Percentiles rank a stretch among this genome's conserved stretches.
phyloP scores from a whole-genome alignment of 768 basidiomycete species.

The Lentinula lateritia region DNA sequence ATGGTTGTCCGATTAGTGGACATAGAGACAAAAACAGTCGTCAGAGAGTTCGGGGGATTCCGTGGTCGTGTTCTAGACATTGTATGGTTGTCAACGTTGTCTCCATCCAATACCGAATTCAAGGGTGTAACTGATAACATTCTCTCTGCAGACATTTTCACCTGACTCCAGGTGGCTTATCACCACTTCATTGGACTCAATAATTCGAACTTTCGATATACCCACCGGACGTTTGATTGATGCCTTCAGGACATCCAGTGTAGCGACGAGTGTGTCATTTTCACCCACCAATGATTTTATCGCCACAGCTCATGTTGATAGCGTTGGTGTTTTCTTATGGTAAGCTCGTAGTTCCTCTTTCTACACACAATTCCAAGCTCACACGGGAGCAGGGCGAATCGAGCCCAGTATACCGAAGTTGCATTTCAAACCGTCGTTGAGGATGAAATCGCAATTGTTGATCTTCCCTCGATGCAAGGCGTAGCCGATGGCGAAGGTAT shows the following conservation, averaged over 20 bases:
- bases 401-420: conserved; percentile 88
- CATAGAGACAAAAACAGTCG: conserved; percentile 82
- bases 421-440: conserved; percentile 77
- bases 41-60: conserved; percentile 86
- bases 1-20: conserved; percentile 81
- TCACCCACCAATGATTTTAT: conserved; percentile 95
- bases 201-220: conserved; percentile 92
- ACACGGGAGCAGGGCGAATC: conserved; percentile 71
- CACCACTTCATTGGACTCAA: conserved; percentile 80
- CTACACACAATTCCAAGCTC: conserved; percentile 1
- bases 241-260: conserved; percentile 80
- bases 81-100: conserved; percentile 36
- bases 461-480: conserved; percentile 83
- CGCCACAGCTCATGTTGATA: conserved; percentile 92
- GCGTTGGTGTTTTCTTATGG: conserved; percentile 95
- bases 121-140: background rate
- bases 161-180: conserved; percentile 94
- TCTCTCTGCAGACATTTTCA: conserved; percentile 73
- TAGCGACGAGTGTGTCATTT: conserved; percentile 87
- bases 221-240: conserved; percentile 92
- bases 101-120: conserved; percentile 3
- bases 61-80: conserved; percentile 84
- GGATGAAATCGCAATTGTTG: conserved; percentile 61
- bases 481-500: conserved; percentile 74
- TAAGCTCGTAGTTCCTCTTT: conserved; percentile 15